A percentile compares a stretch with the other conserved stretches of the same genome.
phyloP scores from a whole-genome alignment of 1,284 basidiomycete genomes.

The Papiliotrema flavescens region DNA sequence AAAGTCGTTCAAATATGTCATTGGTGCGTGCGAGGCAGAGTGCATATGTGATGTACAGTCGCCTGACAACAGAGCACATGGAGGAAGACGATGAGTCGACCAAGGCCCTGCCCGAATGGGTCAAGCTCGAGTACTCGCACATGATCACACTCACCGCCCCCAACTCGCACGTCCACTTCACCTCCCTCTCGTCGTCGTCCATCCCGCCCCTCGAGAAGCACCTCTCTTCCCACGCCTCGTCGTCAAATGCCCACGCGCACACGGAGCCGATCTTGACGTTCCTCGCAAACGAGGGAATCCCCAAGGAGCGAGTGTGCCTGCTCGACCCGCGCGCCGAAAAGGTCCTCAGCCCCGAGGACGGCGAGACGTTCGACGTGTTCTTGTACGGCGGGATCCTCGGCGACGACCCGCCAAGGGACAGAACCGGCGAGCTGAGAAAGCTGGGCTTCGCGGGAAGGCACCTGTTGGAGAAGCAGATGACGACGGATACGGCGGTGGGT shows the following conservation, averaged over 20 bases:
- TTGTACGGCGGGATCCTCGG: slow-evolving; percentile 65
- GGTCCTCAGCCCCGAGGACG: slow-evolving; percentile 68
- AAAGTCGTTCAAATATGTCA: slow-evolving; percentile 42
- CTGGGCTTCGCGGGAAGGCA: slow-evolving; percentile 82
- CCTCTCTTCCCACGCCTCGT: slow-evolving; percentile 37
- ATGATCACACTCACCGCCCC: slow-evolving; percentile 75
- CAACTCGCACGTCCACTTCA: slow-evolving; percentile 68
- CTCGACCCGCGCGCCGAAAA: slow-evolving; percentile 78
- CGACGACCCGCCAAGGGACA: slow-evolving; percentile 48
- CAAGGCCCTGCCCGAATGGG: slow-evolving; percentile 73
- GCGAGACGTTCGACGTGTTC: slow-evolving; percentile 73
- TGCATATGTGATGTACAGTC: neutral
- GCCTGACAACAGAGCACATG: slow-evolving; percentile 71
- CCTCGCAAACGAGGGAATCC: slow-evolving; percentile 52
- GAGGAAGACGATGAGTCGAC: slow-evolving; percentile 80
- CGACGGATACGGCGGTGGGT: slow-evolving; percentile 92
- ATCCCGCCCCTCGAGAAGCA: slow-evolving; percentile 57
- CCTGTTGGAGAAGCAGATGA: slow-evolving; percentile 88
- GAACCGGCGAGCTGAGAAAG: slow-evolving; percentile 76
- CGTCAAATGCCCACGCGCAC: slow-evolving; percentile 58
- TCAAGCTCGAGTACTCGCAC: slow-evolving; percentile 69
- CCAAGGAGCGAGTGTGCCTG: slow-evolving; percentile 68
- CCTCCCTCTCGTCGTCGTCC: slow-evolving; percentile 71
- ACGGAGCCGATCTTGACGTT: slow-evolving; percentile 63
- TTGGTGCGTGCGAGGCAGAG: slow-evolving; percentile 26